Conservation (phyloP, 805 yeast genomes). For the Priceomyces melissophilus region DNA sequence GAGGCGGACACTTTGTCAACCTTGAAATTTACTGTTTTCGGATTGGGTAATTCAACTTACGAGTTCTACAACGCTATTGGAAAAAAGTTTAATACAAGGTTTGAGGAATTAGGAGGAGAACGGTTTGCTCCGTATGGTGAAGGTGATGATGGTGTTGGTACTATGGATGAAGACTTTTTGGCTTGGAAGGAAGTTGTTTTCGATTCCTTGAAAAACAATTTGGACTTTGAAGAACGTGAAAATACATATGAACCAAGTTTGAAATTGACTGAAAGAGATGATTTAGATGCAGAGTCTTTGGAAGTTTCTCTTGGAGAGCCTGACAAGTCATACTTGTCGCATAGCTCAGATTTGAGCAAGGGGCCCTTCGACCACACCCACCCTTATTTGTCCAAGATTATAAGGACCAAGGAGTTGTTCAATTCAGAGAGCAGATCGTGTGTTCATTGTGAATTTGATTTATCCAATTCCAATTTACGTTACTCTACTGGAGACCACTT, state of each 20-base stretch:
- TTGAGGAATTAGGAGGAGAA: constrained; percentile 64
- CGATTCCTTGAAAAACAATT: constrained; percentile 57
- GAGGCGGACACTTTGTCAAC: constrained; percentile 55
- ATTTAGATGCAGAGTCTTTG: constrained; percentile 23
- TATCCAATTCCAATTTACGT: constrained; percentile 67
- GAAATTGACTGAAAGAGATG: constrained; percentile 36
- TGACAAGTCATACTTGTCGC: constrained; percentile 41
- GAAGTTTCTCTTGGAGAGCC: constrained; percentile 75
- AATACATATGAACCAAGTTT: constrained; percentile 72
- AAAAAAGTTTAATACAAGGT: constrained; percentile 50
- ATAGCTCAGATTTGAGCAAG: constrained; percentile 34
- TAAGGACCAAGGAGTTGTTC: constrained; percentile 66
- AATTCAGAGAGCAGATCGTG: constrained; percentile 64
- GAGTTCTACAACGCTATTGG: constrained; percentile 88
- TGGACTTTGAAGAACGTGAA: constrained; percentile 77
- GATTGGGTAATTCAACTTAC: constrained; percentile 92
- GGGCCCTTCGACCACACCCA: constrained; percentile 81
- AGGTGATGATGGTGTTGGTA: constrained; percentile 94
- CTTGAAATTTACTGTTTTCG: constrained; percentile 73
- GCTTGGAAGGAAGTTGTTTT: constrained; percentile 85
- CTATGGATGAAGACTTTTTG: constrained; percentile 92
- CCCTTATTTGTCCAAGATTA: constrained; percentile 76
- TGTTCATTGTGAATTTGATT: constrained; percentile 86
- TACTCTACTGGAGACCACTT: constrained; percentile 96
- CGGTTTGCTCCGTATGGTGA: constrained; percentile 75